Evolutionary conservation across 2,329 filamentous ascomycete species (phyloP), one percentile per base, ranked within the genome.

Genomic region (Trichoderma sp.): DNA sequence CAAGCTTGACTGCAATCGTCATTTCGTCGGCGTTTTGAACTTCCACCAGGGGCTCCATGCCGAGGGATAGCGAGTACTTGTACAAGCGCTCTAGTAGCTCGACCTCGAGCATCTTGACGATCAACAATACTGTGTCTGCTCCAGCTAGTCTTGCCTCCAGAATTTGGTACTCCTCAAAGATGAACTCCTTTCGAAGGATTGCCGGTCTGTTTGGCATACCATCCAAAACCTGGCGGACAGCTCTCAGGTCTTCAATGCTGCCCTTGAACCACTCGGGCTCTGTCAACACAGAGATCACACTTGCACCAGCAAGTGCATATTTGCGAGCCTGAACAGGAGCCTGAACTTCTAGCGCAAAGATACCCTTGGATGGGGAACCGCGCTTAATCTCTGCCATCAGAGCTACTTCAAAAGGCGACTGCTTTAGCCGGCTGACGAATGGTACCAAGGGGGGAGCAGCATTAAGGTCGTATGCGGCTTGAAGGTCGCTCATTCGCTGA

Each of bases 211-310:
- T 97, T 1, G 93, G 91, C 91, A 99, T 94, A 14, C 92, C 92
- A 76, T 94, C 90, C n/a, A 99, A 84, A 63, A 93, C 94, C 81
- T 95, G 93, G 58, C 96, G 90, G 34, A 98, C 96, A 39, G 92
- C 90, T 73, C 93, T 90, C 69, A 99, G 84, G 80, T 99, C 96
- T 72, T 99, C 95, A 73, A 99, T 95, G 81, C 92, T 97, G 62
- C 96, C 96, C 83, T 98, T 98, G 86, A 99, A 99, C 96, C 96
- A 99, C 79, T 98, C 93, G 0, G 97, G 96, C 82, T 99, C 96
- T 0, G 96, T 99, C 61, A 99, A 88, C n/a, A 99, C 96, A 1
- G 96, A 98, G 75, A 99, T 99, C 51, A 97, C 94, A 80, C 95
- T 98, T 62, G 96, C 96, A 15, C 96, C 97, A 7, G 96, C 95